phyloP scores from a whole-genome alignment of 441 rosid genomes.

The Macaranga tanarius region DNA sequence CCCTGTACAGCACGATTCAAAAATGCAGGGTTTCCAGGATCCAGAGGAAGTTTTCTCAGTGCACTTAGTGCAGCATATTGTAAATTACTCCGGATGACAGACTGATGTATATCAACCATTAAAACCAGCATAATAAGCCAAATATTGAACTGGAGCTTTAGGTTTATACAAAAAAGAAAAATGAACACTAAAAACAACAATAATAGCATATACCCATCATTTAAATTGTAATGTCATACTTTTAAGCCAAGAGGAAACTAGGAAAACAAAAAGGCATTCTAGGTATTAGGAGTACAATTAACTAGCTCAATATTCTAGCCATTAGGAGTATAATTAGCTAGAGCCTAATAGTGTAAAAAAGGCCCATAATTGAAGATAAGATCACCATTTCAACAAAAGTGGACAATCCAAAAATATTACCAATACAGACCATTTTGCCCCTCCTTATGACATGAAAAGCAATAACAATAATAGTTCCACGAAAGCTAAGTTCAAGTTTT shows the following conservation, averaged over 20 bases:
- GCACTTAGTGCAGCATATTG: slow-evolving; percentile 98
- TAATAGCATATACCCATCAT: background rate
- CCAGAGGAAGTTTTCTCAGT: slow-evolving; percentile 94
- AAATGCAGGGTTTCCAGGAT: slow-evolving; percentile 96
- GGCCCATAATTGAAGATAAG: background rate
- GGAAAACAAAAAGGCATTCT: background rate
- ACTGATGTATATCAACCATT: slow-evolving; percentile 42
- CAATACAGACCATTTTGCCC: slow-evolving; percentile 1
- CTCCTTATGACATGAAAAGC: background rate
- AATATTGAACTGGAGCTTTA: background rate
- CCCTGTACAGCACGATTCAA: slow-evolving; percentile 97
- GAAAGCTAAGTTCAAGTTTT: background rate
- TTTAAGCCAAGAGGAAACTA: background rate
- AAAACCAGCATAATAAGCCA: slow-evolving; percentile 14
- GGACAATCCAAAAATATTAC: background rate
- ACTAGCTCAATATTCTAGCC: background rate
- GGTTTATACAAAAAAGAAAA: background rate
- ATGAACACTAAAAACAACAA: background rate
- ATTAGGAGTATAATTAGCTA: background rate
- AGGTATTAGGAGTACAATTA: background rate
- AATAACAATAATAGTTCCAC: background rate
- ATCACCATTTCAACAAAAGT: background rate
- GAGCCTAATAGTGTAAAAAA: background rate
- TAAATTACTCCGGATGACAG: slow-evolving; percentile 84
- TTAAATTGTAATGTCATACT: background rate